These are phyloP conservation scores for Xylaria grammica DNA, from an alignment of 495 filamentous ascomycete species.

Conservation along the genomic window DNA sequence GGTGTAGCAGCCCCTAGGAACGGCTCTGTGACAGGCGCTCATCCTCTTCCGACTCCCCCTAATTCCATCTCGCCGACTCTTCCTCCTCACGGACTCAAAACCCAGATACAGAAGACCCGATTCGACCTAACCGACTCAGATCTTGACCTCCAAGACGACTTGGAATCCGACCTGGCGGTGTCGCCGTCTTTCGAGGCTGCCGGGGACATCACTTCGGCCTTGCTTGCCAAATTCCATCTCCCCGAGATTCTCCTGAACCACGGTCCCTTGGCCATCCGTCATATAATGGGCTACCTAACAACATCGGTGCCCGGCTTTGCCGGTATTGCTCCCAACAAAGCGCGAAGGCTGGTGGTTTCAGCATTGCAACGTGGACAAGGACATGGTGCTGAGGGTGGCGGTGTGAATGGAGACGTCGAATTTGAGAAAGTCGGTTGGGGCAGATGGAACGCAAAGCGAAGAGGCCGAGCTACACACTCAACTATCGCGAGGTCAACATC, in stretches of 20 bases:
- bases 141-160: slow-evolving; percentile 78
- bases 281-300: slow-evolving; percentile 91
- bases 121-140: slow-evolving; percentile 83
- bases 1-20: slow-evolving; percentile 60
- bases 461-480: slow-evolving; percentile 66
- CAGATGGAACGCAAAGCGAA: slow-evolving; percentile 84
- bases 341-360: slow-evolving; percentile 82
- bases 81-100: slow-evolving; percentile 76
- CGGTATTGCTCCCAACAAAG: slow-evolving; percentile 87
- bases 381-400: slow-evolving; percentile 64
- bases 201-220: slow-evolving; percentile 80
- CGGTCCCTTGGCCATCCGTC: slow-evolving; percentile 90
- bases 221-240: slow-evolving; percentile 91
- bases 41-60: slow-evolving; percentile 84
- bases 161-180: slow-evolving; percentile 59
- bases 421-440: slow-evolving; percentile 99
- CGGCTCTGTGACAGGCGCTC: slow-evolving; percentile 62
- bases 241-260: slow-evolving; percentile 88
- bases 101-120: slow-evolving; percentile 62
- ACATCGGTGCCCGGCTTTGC: slow-evolving; percentile 93
- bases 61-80: slow-evolving; percentile 94
- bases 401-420: slow-evolving; percentile 75
- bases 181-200: slow-evolving; percentile 69
- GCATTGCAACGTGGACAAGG: slow-evolving; percentile 74
- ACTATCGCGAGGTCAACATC: slow-evolving; percentile 36